Percentiles rank a stretch among this genome's conserved stretches.
Evolutionary conservation across 768 basidiomycete genomes (phyloP).

Genomic region (Agrocybe pediades): DNA sequence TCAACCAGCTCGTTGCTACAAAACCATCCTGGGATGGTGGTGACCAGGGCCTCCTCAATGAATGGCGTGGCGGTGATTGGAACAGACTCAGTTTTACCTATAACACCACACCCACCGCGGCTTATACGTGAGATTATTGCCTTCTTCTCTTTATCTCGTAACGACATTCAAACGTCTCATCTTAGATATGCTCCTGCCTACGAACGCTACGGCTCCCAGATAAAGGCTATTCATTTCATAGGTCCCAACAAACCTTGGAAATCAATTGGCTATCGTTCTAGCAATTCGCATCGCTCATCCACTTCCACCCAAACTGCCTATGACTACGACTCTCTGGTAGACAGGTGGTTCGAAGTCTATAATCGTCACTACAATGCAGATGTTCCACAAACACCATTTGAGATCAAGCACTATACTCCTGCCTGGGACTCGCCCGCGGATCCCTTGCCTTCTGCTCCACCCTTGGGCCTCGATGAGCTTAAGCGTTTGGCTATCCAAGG

Average conservation of each 20-base stretch:
- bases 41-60: conserved; percentile 97
- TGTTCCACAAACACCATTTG: conserved; percentile 50
- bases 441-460: conserved; percentile 16
- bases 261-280: conserved; percentile 67
- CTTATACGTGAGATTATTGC: conserved; percentile 77
- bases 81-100: conserved; percentile 95
- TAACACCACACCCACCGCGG: conserved; percentile 97
- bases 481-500: conserved; percentile 64
- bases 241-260: conserved; percentile 97
- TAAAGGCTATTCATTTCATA: conserved; percentile 90
- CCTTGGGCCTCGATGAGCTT: conserved; percentile 65
- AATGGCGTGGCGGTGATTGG: conserved; percentile 90
- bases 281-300: conserved; percentile 33
- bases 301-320: conserved; percentile 52
- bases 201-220: conserved; percentile 86
- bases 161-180: conserved; percentile 25
- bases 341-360: conserved; percentile 91
- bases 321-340: conserved; percentile 79
- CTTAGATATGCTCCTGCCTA: conserved; percentile 94
- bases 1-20: conserved; percentile 68
- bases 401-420: conserved; percentile 67
- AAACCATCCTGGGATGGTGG: conserved; percentile 97
- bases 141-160: conserved; percentile 17
- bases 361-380: conserved; percentile 81
- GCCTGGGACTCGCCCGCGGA: conserved; percentile 61